phyloP scores from a whole-genome alignment of 768 basidiomycete species.

The Tylopilus vinaceipallidus region DNA sequence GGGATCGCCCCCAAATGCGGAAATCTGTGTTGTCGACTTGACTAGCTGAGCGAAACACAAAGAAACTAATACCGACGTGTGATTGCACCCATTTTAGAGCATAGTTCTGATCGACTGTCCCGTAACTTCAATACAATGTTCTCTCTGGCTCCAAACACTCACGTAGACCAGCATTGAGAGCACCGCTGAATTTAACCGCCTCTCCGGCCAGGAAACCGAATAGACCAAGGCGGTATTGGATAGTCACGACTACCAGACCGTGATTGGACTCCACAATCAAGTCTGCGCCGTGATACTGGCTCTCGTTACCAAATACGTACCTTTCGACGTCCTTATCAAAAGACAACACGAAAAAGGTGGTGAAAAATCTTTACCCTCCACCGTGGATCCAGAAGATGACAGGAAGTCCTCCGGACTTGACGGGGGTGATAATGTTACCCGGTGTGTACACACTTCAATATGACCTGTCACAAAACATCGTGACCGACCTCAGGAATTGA shows the following conservation, averaged over 20 bases:
- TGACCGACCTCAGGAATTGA: not conserved
- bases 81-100: conserved; percentile 7
- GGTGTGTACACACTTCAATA: conserved; percentile 3
- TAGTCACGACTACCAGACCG: no score
- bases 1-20: conserved; percentile 3
- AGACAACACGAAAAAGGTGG: not conserved
- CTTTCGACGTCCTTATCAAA: not conserved
- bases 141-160: no score
- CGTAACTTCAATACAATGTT: not conserved
- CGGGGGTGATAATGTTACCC: not conserved
- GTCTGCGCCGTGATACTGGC: conserved; percentile 2
- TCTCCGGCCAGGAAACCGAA: no score
- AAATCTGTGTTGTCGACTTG: not conserved
- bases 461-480: not conserved
- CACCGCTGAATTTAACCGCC: no score
- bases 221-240: no score
- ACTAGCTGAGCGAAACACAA: not conserved
- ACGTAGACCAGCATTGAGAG: no score
- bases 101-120: conserved; percentile 3
- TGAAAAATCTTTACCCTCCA: conserved; percentile 6
- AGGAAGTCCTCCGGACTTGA: conserved; percentile 8
- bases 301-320: not conserved
- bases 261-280: not conserved
- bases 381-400: conserved; percentile 15
- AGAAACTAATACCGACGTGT: not conserved